Conservation (phyloP, 805 yeast species). For the Ogataea haglerorum region DNA sequence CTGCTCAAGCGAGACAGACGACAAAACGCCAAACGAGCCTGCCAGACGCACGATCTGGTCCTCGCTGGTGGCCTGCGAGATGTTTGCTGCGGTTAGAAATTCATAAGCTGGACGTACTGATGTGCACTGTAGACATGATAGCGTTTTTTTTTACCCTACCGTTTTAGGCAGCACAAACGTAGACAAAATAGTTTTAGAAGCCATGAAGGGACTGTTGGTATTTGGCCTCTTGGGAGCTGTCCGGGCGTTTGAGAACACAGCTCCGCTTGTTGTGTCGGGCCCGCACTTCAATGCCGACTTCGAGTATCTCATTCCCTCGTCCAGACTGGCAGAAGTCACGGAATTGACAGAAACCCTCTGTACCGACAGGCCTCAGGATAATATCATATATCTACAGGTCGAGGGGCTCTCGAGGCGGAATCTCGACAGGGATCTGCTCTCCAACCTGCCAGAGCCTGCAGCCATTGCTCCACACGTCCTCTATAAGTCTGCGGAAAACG, state of each 20-base stretch:
- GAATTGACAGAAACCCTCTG: constrained; percentile 21
- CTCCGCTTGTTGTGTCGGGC: constrained; percentile 29
- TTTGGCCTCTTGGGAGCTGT: constrained; percentile 9
- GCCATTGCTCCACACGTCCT: constrained; percentile 25
- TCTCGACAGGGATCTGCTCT: constrained; percentile 14
- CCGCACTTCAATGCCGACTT: constrained; percentile 5
- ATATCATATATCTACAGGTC: constrained; percentile 17
- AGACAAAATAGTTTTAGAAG: constrained; percentile 8
- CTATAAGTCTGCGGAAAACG: constrained; percentile 13
- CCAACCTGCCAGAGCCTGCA: constrained; percentile 10
- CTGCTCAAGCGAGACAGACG: constrained; percentile 1
- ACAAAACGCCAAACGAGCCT: constrained; percentile 20
- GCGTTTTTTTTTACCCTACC: constrained; percentile 9
- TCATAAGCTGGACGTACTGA: neutral
- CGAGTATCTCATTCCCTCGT: constrained; percentile 19
- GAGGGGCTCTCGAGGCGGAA: constrained; percentile 21
- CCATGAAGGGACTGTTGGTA: constrained; percentile 7
- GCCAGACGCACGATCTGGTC: constrained; percentile 16
- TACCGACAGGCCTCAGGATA: constrained; percentile 6
- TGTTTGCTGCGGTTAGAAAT: neutral
- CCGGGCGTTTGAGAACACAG: constrained; percentile 31
- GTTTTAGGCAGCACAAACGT: constrained; percentile 10
- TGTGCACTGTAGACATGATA: neutral
- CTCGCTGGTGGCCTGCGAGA: constrained; percentile 11
- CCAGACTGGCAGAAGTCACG: constrained; percentile 2